phyloP scores from a whole-genome alignment of 768 basidiomycete genomes.

The Mycena rebaudengoi region DNA sequence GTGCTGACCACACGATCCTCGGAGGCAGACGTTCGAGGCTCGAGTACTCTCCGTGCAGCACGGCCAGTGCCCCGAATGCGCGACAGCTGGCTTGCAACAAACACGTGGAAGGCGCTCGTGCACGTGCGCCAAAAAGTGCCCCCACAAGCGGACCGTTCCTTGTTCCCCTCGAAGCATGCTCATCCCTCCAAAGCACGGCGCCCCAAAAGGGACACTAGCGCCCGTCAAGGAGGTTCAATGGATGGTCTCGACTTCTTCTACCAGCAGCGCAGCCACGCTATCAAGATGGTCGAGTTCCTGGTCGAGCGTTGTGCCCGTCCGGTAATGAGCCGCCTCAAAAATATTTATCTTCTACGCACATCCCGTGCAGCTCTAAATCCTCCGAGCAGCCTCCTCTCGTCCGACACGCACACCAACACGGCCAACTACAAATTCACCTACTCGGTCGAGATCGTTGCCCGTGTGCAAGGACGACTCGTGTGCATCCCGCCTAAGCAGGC shows the following conservation, averaged over 20 bases:
- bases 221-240: slow-evolving; percentile 88
- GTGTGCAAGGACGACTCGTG: slow-evolving; percentile 98
- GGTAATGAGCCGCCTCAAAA: no score
- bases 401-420: slow-evolving; percentile 91
- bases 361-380: slow-evolving; percentile 73
- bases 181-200: slow-evolving; percentile 94
- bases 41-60: slow-evolving; percentile 94
- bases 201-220: slow-evolving; percentile 96
- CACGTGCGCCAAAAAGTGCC: slow-evolving; percentile 99
- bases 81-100: slow-evolving; percentile 95
- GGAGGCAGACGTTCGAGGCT: slow-evolving; percentile 99
- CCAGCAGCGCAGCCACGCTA: slow-evolving; percentile 85
- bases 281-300: slow-evolving; percentile 97
- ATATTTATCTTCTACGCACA: slow-evolving; percentile 1
- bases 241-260: slow-evolving; percentile 99
- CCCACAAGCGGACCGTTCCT: slow-evolving; percentile 97
- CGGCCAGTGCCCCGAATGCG: slow-evolving; percentile 94
- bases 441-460: slow-evolving; percentile 95
- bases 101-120: slow-evolving; percentile 97
- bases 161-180: slow-evolving; percentile 98
- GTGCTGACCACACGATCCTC: slow-evolving; percentile 92
- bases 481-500: slow-evolving; percentile 88
- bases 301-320: slow-evolving; percentile 84
- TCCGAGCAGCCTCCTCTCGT: slow-evolving; percentile 95
- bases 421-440: slow-evolving; percentile 98